phyloP scores from a whole-genome alignment of 2,329 filamentous ascomycete species.

The Pseudopyrenochaeta lycopersici region DNA sequence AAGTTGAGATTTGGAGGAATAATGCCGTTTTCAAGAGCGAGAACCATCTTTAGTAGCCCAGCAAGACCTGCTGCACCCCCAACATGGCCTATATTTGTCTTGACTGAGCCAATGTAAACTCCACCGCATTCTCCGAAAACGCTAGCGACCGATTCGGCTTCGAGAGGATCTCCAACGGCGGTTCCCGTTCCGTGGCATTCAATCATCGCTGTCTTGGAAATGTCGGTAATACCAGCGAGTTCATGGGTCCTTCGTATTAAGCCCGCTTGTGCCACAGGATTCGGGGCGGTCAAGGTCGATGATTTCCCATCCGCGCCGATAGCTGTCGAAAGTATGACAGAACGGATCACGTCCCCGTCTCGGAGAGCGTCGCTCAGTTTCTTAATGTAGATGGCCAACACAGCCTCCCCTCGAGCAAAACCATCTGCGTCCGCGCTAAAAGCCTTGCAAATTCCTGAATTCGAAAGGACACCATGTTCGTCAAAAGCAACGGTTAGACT shows the following conservation, averaged over 20 bases:
- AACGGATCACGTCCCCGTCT: slow-evolving; percentile 42
- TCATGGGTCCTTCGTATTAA: slow-evolving; percentile 1
- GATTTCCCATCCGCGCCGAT: slow-evolving; percentile 32
- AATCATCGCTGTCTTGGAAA: no score
- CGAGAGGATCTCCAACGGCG: no score
- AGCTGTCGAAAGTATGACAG: slow-evolving; percentile 38
- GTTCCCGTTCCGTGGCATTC: no score
- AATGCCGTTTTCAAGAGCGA: no score
- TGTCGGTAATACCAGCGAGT: background rate
- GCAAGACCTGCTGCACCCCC: no score
- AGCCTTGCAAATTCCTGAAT: slow-evolving; percentile 27
- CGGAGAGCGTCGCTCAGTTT: slow-evolving; percentile 37
- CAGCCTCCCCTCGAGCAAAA: slow-evolving; percentile 38
- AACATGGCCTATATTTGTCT: no score
- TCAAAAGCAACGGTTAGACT: slow-evolving; percentile 4
- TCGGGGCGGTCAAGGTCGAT: slow-evolving; percentile 42
- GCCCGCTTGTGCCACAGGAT: slow-evolving; percentile 55
- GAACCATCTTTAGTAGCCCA: no score
- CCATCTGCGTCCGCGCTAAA: slow-evolving; percentile 36
- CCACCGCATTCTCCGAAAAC: no score
- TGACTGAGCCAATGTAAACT: no score
- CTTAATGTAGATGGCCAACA: slow-evolving; percentile 39
- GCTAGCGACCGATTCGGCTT: no score
- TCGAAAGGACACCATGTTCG: slow-evolving; percentile 24
- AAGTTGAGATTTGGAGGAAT: no score